A percentile compares a stretch with the other conserved stretches of the same genome.
phyloP scores from a whole-genome alignment of 2,329 filamentous ascomycete species.

The Chaetomium globosum region DNA sequence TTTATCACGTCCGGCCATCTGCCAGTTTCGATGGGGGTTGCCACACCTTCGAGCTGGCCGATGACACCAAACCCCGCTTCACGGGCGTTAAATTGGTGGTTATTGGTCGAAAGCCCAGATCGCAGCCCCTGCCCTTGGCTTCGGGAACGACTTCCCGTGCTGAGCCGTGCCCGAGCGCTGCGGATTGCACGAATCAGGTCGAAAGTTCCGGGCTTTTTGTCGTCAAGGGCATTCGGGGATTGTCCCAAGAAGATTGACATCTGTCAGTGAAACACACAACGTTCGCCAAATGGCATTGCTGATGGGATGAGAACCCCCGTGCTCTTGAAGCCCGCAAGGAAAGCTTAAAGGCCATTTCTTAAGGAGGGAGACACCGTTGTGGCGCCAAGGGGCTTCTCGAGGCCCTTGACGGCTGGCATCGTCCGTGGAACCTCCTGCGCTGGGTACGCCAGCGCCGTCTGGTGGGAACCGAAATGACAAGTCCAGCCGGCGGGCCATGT shows the following conservation, averaged over 20 bases:
- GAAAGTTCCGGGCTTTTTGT: conserved; percentile 7
- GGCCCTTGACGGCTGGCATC: not conserved
- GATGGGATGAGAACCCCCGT: no score
- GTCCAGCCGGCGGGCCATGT: not conserved
- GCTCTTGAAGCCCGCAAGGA: no score
- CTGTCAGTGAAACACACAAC: not conserved
- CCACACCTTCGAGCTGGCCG: not conserved
- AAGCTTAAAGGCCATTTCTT: not conserved
- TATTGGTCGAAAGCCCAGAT: not conserved
- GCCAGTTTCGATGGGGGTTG: not conserved
- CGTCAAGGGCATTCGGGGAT: not conserved
- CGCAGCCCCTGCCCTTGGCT: not conserved
- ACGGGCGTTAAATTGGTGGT: no score
- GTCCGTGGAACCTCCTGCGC: not conserved
- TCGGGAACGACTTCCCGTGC: conserved; percentile 1
- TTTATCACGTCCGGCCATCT: not conserved
- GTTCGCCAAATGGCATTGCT: not conserved
- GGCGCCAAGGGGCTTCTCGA: not conserved
- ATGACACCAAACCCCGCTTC: not conserved
- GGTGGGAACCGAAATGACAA: not conserved
- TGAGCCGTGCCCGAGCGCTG: not conserved
- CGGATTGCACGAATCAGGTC: conserved; percentile 10
- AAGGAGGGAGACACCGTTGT: not conserved
- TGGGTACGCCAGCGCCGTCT: not conserved
- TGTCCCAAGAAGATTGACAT: not conserved